Evolutionary conservation across 441 rosid genomes (phyloP).

Genomic region (Pelargonium citronellum): DNA sequence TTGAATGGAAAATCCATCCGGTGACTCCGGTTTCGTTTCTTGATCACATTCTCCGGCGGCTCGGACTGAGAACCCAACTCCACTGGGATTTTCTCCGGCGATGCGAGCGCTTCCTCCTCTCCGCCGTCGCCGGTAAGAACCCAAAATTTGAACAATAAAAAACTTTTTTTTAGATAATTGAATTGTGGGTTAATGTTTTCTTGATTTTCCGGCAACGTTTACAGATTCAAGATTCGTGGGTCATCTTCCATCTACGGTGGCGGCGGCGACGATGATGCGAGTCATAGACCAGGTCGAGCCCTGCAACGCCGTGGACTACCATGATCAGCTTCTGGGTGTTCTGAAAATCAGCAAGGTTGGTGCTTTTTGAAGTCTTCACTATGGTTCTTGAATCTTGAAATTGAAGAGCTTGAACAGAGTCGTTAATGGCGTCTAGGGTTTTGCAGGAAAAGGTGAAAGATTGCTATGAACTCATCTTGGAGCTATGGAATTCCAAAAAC

Average conservation of each 20-base stretch:
- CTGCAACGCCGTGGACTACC: slow-evolving; percentile 40
- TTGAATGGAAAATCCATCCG: slow-evolving; percentile 94
- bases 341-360: slow-evolving; percentile 59
- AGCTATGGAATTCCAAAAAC: slow-evolving; percentile 22
- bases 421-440: no score
- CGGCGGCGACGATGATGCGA: slow-evolving; percentile 83
- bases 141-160: background rate
- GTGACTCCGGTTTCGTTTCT: slow-evolving; percentile 78
- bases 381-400: background rate
- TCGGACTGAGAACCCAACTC: slow-evolving; percentile 57
- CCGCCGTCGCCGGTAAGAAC: slow-evolving; percentile 53
- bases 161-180: background rate
- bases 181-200: slow-evolving; percentile 2
- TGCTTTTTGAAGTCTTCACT: background rate
- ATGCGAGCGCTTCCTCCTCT: slow-evolving; percentile 61
- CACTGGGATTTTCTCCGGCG: slow-evolving; percentile 70
- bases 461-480: slow-evolving; percentile 47
- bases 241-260: slow-evolving; percentile 69
- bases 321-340: slow-evolving; percentile 53
- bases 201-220: background rate
- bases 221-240: slow-evolving; percentile 67
- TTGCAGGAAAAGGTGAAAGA: slow-evolving; percentile 51
- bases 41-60: slow-evolving; percentile 69
- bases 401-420: no score
- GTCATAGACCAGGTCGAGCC: slow-evolving; percentile 68